Base-by-base conservation (phyloP, 2,329 filamentous ascomycete genomes). In the Massarina eburnea region DNA sequence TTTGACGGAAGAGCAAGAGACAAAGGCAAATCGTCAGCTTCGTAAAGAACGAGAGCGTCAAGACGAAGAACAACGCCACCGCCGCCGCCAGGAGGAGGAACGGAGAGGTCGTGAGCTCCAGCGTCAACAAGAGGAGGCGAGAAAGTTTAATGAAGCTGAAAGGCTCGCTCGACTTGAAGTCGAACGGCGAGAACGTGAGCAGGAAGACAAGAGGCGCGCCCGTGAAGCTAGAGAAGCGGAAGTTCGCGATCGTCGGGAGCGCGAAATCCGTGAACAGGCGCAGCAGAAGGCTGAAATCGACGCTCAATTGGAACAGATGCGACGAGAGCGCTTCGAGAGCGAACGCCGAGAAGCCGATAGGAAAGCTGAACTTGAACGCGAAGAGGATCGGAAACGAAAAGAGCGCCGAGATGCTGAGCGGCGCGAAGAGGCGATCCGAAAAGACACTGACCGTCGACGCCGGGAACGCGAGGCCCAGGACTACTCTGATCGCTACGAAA, bases 1-100 rank as follows among this genome's bases (percentile, higher is more conserved):
- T 29, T 59, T 83, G 39, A 82, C 80, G 0, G 71, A 81, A 37
- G 79, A 82, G 58, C 79, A 83, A 62, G 71, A 68, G 27, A 71
- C 76, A 22, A 77, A 76, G 42, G 78, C 80, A 43, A 58, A 66
- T 22, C 67, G 67, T 22, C 67, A 71, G 39, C 62, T 57, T 15
- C 60, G 59, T 5, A 67, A 61, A 45, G 60, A 71, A 37, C 55
- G 71, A 51, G 61, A 58, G 4, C 55, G 57, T 29, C 45, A 49
- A 9, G 60, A 66, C 17, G 57, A 65, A 14, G 58, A 62, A 30
- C 58, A 61, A 4, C 48, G 49, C 10, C 54, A 52, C 18, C 55
- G 49, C 12, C 54, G 53, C 24, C 50, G 57, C n/a, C 52, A 46
- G 29, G 59, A 64, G 17, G 62, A 67, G 7, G 58, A 60, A 9